A percentile compares a stretch with the other conserved stretches of the same genome.
phyloP scores from a whole-genome alignment of 2,329 filamentous ascomycete genomes.

The Fusarium musae region DNA sequence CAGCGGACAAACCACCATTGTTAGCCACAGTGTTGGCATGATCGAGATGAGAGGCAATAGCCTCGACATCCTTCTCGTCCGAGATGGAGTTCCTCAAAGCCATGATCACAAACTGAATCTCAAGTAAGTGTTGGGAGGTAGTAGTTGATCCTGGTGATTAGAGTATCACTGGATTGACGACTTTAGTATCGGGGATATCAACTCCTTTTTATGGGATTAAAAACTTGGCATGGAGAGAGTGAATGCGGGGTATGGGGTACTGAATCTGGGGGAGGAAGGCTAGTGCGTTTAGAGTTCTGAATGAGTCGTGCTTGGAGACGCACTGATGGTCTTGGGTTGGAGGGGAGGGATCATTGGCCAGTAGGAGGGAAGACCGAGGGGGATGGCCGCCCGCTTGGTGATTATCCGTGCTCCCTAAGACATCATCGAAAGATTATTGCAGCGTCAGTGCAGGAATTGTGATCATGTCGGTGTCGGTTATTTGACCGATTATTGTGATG shows the following conservation, averaged over 20 bases:
- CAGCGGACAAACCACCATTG: conserved; percentile 13
- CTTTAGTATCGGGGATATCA: not conserved
- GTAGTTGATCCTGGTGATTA: not conserved
- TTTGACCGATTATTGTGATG: not conserved
- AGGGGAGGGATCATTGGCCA: not conserved
- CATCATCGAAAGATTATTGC: not conserved
- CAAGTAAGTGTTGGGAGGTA: not conserved
- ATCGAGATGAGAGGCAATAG: conserved; percentile 20
- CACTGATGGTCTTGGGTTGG: not conserved
- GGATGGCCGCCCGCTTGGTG: not conserved
- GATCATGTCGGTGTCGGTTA: not conserved
- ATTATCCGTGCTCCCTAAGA: not conserved
- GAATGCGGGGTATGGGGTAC: conserved; percentile 29
- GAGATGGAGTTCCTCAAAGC: conserved; percentile 11
- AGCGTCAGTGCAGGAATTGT: not conserved
- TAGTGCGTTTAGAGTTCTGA: not conserved
- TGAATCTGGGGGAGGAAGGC: conserved; percentile 13
- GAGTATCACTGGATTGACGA: not conserved
- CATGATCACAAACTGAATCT: not conserved
- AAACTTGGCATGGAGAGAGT: not conserved
- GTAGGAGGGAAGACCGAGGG: conserved; percentile 30
- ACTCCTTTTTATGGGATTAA: conserved; percentile 19
- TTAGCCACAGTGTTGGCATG: not conserved
- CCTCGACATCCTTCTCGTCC: conserved; percentile 36
- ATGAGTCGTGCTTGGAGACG: not conserved